Percentiles rank a stretch among this genome's conserved stretches.
These are phyloP conservation scores for Fusarium lateritium DNA, from an alignment of 2,329 filamentous ascomycete species.

Conservation along the genomic window DNA sequence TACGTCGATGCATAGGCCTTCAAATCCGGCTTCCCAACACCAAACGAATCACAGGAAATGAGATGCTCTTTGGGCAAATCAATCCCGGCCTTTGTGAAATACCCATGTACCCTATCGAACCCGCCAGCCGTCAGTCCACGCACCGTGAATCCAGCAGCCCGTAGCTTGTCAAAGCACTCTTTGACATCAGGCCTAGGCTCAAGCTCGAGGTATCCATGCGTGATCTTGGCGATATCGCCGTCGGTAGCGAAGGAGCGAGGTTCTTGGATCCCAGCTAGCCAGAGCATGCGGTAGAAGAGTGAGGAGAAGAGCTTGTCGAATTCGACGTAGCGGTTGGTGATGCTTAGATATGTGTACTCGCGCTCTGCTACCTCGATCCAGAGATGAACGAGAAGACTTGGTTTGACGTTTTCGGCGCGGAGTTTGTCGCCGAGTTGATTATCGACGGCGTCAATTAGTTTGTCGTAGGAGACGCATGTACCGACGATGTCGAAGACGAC, in stretches of 20 bases:
- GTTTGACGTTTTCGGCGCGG: constrained; percentile 55
- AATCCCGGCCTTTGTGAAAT: constrained; percentile 35
- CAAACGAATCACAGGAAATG: constrained; percentile 37
- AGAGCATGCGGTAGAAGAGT: constrained; percentile 65
- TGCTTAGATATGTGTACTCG: constrained; percentile 65
- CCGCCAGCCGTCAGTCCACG: constrained; percentile 38
- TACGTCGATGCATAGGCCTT: constrained; percentile 41
- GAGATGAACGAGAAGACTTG: constrained; percentile 60
- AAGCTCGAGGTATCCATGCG: constrained; percentile 41
- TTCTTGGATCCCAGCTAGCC: constrained; percentile 59
- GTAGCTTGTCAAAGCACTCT: constrained; percentile 39
- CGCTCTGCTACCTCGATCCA: constrained; percentile 64
- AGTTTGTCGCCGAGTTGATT: constrained; percentile 59
- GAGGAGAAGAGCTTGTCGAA: constrained; percentile 60
- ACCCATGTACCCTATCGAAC: constrained; percentile 30
- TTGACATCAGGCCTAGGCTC: constrained; percentile 17
- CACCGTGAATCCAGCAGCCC: constrained; percentile 33
- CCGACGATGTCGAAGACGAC: constrained; percentile 44
- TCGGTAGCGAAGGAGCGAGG: constrained; percentile 59
- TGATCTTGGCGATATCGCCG: constrained; percentile 58
- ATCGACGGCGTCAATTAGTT: constrained; percentile 55
- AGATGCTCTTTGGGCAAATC: constrained; percentile 36
- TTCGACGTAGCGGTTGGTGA: constrained; percentile 59
- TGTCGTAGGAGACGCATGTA: constrained; percentile 33
- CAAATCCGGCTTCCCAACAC: constrained; percentile 38